Percentiles rank a stretch among this genome's conserved stretches.
phyloP scores from a whole-genome alignment of 225 moss, liverwort and hornwort species.

The Polytrichum formosum region DNA sequence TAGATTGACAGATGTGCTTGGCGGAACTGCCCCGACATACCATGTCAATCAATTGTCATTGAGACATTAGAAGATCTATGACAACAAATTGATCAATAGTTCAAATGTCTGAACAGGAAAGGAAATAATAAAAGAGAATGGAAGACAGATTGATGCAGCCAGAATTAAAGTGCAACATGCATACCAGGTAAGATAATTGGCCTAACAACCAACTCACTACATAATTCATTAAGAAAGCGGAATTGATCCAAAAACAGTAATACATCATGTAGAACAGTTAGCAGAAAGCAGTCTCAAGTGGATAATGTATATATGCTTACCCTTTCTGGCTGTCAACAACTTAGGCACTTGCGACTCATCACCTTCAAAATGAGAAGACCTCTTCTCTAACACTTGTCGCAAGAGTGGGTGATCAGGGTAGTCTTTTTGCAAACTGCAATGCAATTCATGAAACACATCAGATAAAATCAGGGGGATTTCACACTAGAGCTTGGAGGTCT shows the following conservation, averaged over 20 bases:
- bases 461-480: background rate
- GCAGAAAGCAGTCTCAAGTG: background rate
- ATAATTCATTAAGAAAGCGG: background rate
- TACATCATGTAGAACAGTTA: background rate
- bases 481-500: background rate
- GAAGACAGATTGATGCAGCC: background rate
- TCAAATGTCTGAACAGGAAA: no score
- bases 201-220: background rate
- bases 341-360: slow-evolving; percentile 21
- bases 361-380: slow-evolving; percentile 20
- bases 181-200: background rate
- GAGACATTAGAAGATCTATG: no score
- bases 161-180: background rate
- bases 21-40: no score
- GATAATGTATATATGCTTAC: slow-evolving; percentile 9
- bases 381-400: slow-evolving; percentile 23
- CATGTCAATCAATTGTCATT: no score
- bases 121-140: no score
- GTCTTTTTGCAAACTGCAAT: slow-evolving; percentile 57
- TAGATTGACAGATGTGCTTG: no score
- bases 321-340: slow-evolving; percentile 20
- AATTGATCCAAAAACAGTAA: background rate
- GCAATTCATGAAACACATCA: slow-evolving; percentile 10
- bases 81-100: no score
- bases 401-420: slow-evolving; percentile 52